Percentiles rank a stretch among this genome's conserved stretches.
These are phyloP conservation scores for Paracamarosporium sp. DNA, from an alignment of 2,329 filamentous ascomycete species.

Conservation along the genomic window DNA sequence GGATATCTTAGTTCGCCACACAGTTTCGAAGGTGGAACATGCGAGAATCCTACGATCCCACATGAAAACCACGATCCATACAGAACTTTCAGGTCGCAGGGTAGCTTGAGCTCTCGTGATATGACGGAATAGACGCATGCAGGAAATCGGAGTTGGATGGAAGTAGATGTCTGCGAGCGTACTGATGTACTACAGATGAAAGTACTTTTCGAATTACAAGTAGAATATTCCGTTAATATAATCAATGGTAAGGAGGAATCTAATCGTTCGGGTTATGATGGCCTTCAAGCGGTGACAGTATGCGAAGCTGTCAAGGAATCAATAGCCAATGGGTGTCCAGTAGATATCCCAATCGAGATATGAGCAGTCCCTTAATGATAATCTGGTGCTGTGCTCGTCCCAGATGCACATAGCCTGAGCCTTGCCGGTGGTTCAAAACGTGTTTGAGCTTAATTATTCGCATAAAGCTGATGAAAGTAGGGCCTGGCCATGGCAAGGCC, in stretches of 20 bases:
- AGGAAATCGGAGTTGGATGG: conserved; percentile 52
- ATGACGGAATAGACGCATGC: conserved; percentile 59
- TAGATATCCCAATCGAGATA: conserved; percentile 26
- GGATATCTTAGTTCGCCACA: conserved; percentile 61
- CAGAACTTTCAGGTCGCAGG: conserved; percentile 62
- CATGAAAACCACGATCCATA: conserved; percentile 55
- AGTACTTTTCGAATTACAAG: conserved; percentile 61
- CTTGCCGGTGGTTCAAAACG: neutral
- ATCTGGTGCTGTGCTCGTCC: neutral
- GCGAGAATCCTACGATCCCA: conserved; percentile 64
- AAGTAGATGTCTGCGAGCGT: conserved; percentile 42
- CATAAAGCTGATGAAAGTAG: neutral
- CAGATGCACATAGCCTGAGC: neutral
- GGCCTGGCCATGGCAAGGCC: neutral
- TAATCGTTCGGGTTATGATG: conserved; percentile 58
- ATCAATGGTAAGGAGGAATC: conserved; percentile 52
- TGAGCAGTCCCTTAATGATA: neutral
- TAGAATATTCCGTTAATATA: conserved; percentile 60
- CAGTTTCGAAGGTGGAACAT: conserved; percentile 64
- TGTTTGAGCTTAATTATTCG: neutral
- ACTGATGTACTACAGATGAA: conserved; percentile 37
- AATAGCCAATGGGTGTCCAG: conserved; percentile 47
- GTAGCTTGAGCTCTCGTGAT: conserved; percentile 61
- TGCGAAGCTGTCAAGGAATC: conserved; percentile 59
- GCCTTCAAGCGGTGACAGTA: conserved; percentile 59